Evolutionary conservation across 805 yeast genomes (phyloP), one percentile per base, ranked within the genome.

Genomic region (Ogataea populi-albae): DNA sequence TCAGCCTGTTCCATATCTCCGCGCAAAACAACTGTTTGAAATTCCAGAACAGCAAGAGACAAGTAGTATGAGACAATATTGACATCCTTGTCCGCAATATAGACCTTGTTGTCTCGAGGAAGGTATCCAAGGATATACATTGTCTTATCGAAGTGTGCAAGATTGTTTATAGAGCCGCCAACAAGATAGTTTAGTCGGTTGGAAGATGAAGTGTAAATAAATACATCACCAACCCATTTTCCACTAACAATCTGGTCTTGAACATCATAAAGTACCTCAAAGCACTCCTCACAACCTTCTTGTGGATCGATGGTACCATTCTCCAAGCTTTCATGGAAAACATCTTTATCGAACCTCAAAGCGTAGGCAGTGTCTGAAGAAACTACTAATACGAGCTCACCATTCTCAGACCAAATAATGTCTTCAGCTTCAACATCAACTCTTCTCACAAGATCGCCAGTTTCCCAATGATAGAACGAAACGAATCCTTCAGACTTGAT

Each of bases 191-290:
- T 91, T 56, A 93, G 72, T 62, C 98, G 79, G 65, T 88, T 86
- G 17, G 94, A 72, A 14, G 79, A 55, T 2, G 97, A 87, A 11
- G 97, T 86, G 68, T 83, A 93, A 35, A 93, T 77, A 60, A 91
- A 89, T 30, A 93, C 97, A 66, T 93, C 98, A 48, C 98, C 98
- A 52, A 89, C 88, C 88, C 97, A 93, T 61, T 81, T 82, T 54
- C 97, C 97, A 19, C 95, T 81, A 41, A 85, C 77, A 24, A 91
- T 76, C 14, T 79, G 66, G 59, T 93, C 99, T 39, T 76, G 74
- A 41, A 87, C 74, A 43, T 94, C 95, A 53, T 81, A 77, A 38
- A 86, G 68, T 17, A 89, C 89, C 37, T 86, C 94, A 59, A 93
- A 87, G 11, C 91, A 76, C 24, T 75, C 82, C 55, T 85, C 96